A percentile compares a stretch with the other conserved stretches of the same genome.
phyloP scores from a whole-genome alignment of 306 rosid genomes.

The Rubus idaeus region DNA sequence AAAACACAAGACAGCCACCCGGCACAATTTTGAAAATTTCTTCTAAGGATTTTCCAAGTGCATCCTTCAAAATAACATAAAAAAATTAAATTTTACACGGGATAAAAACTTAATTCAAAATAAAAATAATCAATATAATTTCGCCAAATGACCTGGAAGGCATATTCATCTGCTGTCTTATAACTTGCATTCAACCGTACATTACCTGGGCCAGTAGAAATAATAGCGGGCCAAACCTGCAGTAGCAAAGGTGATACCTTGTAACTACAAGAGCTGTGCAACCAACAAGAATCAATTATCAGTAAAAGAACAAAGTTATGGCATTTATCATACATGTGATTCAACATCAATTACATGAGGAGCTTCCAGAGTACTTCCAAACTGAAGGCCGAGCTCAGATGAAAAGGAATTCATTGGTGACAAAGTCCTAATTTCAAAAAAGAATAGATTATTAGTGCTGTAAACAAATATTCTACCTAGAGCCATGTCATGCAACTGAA shows the following conservation, averaged over 20 bases:
- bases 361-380: conserved; percentile 87
- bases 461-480: conserved; percentile 3
- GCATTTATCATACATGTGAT: conserved; percentile 55
- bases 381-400: conserved; percentile 90
- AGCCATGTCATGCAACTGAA: not conserved
- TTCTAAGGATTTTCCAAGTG: conserved; percentile 84
- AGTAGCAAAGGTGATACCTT: conserved; percentile 32
- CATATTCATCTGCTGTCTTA: conserved; percentile 82
- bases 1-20: conserved; percentile 93
- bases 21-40: conserved; percentile 79
- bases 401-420: conserved; percentile 91
- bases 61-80: conserved; percentile 58
- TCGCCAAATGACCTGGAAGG: conserved; percentile 68
- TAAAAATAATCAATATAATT: conserved; percentile 7
- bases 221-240: conserved; percentile 91
- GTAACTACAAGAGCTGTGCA: conserved; percentile 28
- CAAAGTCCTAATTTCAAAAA: conserved; percentile 62
- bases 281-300: conserved; percentile 27
- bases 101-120: conserved; percentile 12
- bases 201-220: conserved; percentile 78
- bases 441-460: conserved; percentile 12
- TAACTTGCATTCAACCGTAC: conserved; percentile 88
- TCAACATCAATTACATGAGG: conserved; percentile 88
- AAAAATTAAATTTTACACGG: conserved; percentile 20
- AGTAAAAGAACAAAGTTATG: conserved; percentile 22